Conservation (phyloP, 164 flowering plant species). For the Vitis rotundifolia region DNA sequence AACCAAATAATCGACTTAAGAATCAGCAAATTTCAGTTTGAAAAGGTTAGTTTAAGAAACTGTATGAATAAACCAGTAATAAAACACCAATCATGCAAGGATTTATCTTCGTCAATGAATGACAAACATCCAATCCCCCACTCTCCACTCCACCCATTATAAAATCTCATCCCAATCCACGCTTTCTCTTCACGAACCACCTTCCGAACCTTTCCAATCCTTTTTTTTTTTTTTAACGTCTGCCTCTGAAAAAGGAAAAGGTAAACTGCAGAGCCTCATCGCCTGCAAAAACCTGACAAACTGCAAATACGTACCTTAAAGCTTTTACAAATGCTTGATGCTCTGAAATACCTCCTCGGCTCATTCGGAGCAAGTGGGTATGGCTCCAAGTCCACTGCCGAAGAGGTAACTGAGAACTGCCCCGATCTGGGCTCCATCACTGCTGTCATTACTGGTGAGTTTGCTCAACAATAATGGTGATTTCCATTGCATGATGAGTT, state of each 20-base stretch:
- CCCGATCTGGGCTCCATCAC: slow-evolving; percentile 61
- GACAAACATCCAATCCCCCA: slow-evolving; percentile 39
- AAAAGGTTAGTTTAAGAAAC: too few species aligned
- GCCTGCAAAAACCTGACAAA: too few species aligned
- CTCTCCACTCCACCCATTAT: slow-evolving; percentile 12
- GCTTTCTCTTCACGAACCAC: too few species aligned
- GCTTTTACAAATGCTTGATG: slow-evolving; percentile 54
- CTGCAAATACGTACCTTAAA: too few species aligned
- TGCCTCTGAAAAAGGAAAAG: too few species aligned
- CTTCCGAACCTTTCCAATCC: too few species aligned
- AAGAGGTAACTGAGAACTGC: slow-evolving; percentile 60
- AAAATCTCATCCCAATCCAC: slow-evolving; percentile 7
- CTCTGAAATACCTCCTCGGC: slow-evolving; percentile 75
- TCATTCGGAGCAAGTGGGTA: slow-evolving; percentile 68
- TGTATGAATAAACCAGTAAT: not conserved
- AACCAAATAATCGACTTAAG: too few species aligned
- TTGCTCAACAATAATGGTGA: too few species aligned
- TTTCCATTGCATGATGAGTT: too few species aligned
- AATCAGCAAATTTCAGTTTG: too few species aligned
- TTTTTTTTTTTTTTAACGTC: too few species aligned
- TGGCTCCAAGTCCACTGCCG: slow-evolving; percentile 93
- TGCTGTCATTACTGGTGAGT: slow-evolving; percentile 84
- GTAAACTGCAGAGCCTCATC: too few species aligned
- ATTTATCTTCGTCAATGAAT: slow-evolving; percentile 22
- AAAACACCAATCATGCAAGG: slow-evolving; percentile 10